These are phyloP conservation scores for Scytalidium sp. DNA, from an alignment of 2,329 filamentous ascomycete genomes.

Conservation along the genomic window DNA sequence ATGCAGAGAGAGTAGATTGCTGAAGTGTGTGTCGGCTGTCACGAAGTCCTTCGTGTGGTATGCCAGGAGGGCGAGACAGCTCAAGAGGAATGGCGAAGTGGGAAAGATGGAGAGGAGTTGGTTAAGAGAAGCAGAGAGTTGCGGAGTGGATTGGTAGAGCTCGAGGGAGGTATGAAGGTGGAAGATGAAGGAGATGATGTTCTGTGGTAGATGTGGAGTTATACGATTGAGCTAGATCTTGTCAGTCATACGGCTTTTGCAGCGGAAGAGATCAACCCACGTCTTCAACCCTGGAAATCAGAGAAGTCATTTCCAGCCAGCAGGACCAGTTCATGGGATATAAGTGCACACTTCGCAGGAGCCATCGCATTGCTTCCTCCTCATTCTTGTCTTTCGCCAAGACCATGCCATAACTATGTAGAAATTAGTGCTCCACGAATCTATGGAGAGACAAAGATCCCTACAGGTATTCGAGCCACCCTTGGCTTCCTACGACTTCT, in stretches of 20 bases:
- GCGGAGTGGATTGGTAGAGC: slow-evolving; percentile 79
- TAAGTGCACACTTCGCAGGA: slow-evolving; percentile 83
- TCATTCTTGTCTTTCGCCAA: slow-evolving; percentile 90
- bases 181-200: slow-evolving; percentile 92
- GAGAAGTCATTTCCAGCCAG: slow-evolving; percentile 85
- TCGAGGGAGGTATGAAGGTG: slow-evolving; percentile 88
- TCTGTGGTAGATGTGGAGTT: slow-evolving; percentile 72
- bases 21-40: slow-evolving; percentile 64
- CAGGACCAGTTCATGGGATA: slow-evolving; percentile 97
- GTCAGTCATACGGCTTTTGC: slow-evolving; percentile 23
- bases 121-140: slow-evolving; percentile 70
- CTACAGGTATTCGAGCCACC: slow-evolving; percentile 86
- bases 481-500: slow-evolving; percentile 65
- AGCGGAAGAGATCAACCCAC: slow-evolving; percentile 44
- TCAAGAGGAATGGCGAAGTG: slow-evolving; percentile 82
- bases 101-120: slow-evolving; percentile 85
- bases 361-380: slow-evolving; percentile 75
- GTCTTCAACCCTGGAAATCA: slow-evolving; percentile 79
- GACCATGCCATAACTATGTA: slow-evolving; percentile 74
- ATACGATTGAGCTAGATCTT: slow-evolving; percentile 64
- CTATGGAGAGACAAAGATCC: slow-evolving; percentile 18
- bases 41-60: slow-evolving; percentile 88
- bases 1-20: slow-evolving; percentile 76
- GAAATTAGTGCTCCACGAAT: slow-evolving; percentile 11
- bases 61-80: slow-evolving; percentile 80